Evolutionary conservation across 768 basidiomycete genomes (phyloP).

Genomic region (Pisolithus tinctorius): DNA sequence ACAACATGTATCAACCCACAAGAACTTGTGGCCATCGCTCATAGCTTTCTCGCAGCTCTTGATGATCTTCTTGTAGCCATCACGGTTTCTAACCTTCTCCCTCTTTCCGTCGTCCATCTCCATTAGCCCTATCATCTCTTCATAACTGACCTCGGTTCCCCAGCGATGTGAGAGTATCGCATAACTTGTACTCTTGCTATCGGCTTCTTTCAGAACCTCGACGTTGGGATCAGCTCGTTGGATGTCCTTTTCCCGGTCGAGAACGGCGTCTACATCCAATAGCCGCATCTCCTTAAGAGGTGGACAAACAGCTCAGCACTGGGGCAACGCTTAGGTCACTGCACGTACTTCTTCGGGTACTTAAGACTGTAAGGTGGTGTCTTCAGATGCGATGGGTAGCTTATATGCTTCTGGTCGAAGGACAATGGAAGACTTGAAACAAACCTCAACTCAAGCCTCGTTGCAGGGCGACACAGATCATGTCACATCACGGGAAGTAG

Average conservation of each 20-base stretch:
- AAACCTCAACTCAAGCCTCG: too few relatives aligned
- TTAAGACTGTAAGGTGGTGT: too few relatives aligned
- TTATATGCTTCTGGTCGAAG: too few relatives aligned
- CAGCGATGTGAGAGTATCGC: conserved; percentile 5
- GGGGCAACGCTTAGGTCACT: too few relatives aligned
- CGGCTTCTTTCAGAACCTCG: neutral
- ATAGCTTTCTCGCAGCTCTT: neutral
- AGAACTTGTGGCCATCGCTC: conserved; percentile 2
- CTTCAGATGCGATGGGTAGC: too few relatives aligned
- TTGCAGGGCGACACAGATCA: too few relatives aligned
- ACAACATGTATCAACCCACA: conserved; percentile 15
- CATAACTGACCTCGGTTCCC: neutral
- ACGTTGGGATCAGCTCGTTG: neutral
- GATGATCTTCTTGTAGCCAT: conserved; percentile 1
- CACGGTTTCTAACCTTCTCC: neutral
- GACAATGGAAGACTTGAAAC: too few relatives aligned
- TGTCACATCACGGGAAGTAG: too few relatives aligned
- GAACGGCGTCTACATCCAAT: conserved; percentile 17
- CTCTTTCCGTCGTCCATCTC: neutral
- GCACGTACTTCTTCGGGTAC: too few relatives aligned
- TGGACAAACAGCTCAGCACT: too few relatives aligned
- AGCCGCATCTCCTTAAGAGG: neutral
- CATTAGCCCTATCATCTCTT: neutral
- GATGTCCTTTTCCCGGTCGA: conserved; percentile 12
- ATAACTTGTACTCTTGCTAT: neutral